Conservation (phyloP, 352 stramenopile species). For the Phytophthora sojae region DNA sequence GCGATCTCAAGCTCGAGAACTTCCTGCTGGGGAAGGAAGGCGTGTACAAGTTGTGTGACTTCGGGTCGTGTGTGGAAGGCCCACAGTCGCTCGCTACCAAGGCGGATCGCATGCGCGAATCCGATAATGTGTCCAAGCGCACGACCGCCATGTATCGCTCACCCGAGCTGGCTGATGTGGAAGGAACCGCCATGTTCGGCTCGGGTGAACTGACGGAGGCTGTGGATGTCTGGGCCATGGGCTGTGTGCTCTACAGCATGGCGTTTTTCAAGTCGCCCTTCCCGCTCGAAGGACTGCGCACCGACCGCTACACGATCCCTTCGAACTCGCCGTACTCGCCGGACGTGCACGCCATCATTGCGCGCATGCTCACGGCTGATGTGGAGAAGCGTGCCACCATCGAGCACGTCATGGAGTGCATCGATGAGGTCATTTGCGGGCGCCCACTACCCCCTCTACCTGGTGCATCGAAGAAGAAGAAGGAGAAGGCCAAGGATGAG, state of each 20-base stretch:
- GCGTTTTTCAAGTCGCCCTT: conserved; percentile 97
- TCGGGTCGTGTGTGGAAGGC: conserved; percentile 92
- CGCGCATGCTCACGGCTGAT: conserved; percentile 92
- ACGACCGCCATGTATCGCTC: conserved; percentile 98
- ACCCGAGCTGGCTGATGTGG: conserved; percentile 97
- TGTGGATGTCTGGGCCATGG: conserved; percentile 95
- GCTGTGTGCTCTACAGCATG: conserved; percentile 96
- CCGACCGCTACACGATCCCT: conserved; percentile 94
- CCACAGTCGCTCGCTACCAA: conserved; percentile 83
- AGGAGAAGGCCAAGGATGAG: conserved; percentile 25
- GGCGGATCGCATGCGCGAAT: conserved; percentile 84
- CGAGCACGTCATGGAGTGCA: conserved; percentile 93
- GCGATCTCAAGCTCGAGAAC: conserved; percentile 98
- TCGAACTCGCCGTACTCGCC: conserved; percentile 91
- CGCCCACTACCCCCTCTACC: conserved; percentile 49
- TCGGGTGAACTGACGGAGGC: conserved; percentile 91
- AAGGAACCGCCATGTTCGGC: conserved; percentile 92
- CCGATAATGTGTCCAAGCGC: conserved; percentile 96
- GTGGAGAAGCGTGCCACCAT: conserved; percentile 92
- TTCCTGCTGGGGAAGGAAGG: conserved; percentile 91
- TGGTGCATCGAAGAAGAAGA: conserved; percentile 37
- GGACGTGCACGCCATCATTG: conserved; percentile 89
- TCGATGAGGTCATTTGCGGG: conserved; percentile 66
- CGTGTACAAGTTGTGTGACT: conserved; percentile 97
- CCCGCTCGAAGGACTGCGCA: conserved; percentile 94